Conservation (phyloP, 2,329 filamentous ascomycete genomes). For the Leptographium procerum region DNA sequence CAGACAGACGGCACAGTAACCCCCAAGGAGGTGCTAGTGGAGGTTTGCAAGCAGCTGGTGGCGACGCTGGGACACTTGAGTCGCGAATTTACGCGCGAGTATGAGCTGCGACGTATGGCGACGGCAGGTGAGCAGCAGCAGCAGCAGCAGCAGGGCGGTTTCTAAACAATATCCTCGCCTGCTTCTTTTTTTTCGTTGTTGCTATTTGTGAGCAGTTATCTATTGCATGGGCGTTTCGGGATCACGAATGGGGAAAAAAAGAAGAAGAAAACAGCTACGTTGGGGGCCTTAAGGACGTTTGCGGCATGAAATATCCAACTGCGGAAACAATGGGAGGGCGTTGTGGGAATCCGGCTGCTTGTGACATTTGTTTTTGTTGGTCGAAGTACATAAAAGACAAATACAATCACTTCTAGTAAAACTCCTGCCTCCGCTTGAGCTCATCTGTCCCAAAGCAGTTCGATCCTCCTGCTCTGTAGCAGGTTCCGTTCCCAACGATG, state of each 20-base stretch:
- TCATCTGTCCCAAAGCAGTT: neutral
- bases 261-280: neutral
- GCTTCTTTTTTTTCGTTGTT: neutral
- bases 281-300: neutral
- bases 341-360: neutral
- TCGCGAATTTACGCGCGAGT: constrained; percentile 86
- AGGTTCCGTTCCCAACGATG: too few relatives aligned
- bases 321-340: too few relatives aligned
- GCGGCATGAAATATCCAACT: too few relatives aligned
- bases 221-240: neutral
- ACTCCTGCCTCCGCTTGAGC: neutral
- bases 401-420: neutral
- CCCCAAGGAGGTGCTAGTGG: constrained; percentile 78
- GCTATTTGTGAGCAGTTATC: neutral
- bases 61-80: constrained; percentile 68
- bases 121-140: constrained; percentile 47
- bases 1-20: constrained; percentile 84
- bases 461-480: neutral
- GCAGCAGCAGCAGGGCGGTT: constrained; percentile 11
- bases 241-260: neutral
- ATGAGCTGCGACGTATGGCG: constrained; percentile 77
- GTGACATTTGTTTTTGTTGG: neutral
- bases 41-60: constrained; percentile 72
- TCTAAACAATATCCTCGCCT: too few relatives aligned
- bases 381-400: neutral